Base-by-base conservation (phyloP, 2,329 filamentous ascomycete genomes). In the Pezicula neosporulosa region DNA sequence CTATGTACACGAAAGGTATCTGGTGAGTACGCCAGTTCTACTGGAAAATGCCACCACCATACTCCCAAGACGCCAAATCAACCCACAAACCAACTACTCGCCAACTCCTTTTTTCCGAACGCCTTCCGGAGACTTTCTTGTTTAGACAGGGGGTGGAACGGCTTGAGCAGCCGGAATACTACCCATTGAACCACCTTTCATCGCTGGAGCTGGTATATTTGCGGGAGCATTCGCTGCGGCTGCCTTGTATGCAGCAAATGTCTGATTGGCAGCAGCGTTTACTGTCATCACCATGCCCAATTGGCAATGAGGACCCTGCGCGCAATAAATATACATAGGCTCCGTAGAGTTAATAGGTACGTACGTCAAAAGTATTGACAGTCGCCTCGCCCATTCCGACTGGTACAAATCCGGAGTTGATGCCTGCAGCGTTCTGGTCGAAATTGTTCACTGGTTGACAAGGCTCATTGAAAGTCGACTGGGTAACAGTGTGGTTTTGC, bases 401-500 rank as follows among this genome's bases (percentile, higher is more conserved):
- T 8, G 47, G 35, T 3, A 56, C 33, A 69, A 75, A 69, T 44
- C 73, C 69, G 54, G 37, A 51, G 36, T 57, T 45, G 5, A 53
- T 36, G 15, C 45, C 48, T 10, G 44, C 46, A 3, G 49, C 46
- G 6, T 12, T 37, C 24, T 54, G 24, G 24, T 54, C 43, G 5
- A 45, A 49, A 15, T 16, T 24, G 21, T 18, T 24, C 12, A 61
- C 50, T 8, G 64, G 65, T 18, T 47, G 12, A 49, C 65, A 66
- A 3, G 67, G 67, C 28, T 53, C 54, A 10, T 59, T 57, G 44
- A 68, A 70, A 10, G 60, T 62, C 35, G 62, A 66, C 56, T 72
- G 65, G 7, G 68, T 72, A 42, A 81, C 65, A 24, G 73, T 72
- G 70, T 80, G 78, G 69, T 80, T 81, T 51, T 59, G 64, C 21